Evolutionary conservation across 139 green algal genomes (phyloP).

Genomic region (Micractinium conductrix): DNA sequence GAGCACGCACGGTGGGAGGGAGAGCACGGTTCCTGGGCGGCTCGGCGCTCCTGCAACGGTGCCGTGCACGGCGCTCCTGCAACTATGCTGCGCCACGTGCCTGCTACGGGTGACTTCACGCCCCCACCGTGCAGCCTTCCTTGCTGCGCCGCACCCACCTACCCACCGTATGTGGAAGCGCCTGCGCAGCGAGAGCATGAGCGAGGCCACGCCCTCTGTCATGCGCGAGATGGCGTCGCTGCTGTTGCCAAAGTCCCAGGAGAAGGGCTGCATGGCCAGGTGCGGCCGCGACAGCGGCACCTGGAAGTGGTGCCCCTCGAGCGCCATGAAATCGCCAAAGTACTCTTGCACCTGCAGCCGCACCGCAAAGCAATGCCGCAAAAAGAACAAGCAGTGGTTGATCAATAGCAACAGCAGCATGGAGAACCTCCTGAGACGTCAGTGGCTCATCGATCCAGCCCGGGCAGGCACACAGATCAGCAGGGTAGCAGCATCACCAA

Average conservation of each 20-base stretch:
- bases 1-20: too few relatives aligned
- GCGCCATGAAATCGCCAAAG: slow-evolving; percentile 88
- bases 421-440: too few relatives aligned
- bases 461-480: too few relatives aligned
- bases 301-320: slow-evolving; percentile 86
- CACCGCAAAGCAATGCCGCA: not conserved
- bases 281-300: slow-evolving; percentile 64
- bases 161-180: slow-evolving; percentile 76
- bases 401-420: not conserved
- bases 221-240: slow-evolving; percentile 59
- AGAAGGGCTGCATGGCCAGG: slow-evolving; percentile 50
- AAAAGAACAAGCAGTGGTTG: too few relatives aligned
- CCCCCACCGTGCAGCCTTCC: too few relatives aligned
- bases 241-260: slow-evolving; percentile 61
- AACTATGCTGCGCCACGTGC: too few relatives aligned
- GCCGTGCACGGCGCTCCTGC: too few relatives aligned
- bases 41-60: too few relatives aligned
- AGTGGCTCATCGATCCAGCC: too few relatives aligned
- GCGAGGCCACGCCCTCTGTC: slow-evolving; percentile 82
- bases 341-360: slow-evolving; percentile 75
- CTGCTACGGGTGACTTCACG: too few relatives aligned
- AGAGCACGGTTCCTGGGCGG: too few relatives aligned
- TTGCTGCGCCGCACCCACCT: too few relatives aligned
- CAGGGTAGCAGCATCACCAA: not conserved
- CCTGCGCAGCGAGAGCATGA: slow-evolving; percentile 81